These are phyloP conservation scores for Pseudofabraea citricarpa DNA, from an alignment of 2,329 filamentous ascomycete species.

Conservation along the genomic window DNA sequence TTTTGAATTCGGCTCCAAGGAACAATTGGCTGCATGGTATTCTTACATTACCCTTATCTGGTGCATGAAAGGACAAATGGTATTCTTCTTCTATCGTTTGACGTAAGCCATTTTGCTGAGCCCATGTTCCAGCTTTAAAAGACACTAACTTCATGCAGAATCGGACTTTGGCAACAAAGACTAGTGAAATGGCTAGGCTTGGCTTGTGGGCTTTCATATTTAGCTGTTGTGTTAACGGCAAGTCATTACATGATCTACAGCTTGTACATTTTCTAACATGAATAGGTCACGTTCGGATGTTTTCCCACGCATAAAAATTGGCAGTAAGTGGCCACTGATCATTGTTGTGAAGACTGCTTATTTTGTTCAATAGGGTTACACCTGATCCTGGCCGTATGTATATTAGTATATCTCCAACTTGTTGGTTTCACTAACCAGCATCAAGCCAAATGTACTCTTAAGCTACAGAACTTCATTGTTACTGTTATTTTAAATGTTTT, in stretches of 20 bases:
- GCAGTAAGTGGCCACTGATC: slow-evolving; percentile 3
- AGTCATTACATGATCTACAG: neutral
- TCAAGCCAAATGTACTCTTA: slow-evolving; percentile 9
- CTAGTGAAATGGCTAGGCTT: slow-evolving; percentile 22
- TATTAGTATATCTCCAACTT: no score
- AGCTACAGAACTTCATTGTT: slow-evolving; percentile 11
- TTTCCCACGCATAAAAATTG: slow-evolving; percentile 11
- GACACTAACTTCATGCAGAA: slow-evolving; percentile 11
- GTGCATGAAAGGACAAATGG: slow-evolving; percentile 27
- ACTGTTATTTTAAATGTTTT: slow-evolving; percentile 12
- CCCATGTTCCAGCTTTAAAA: neutral
- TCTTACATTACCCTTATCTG: slow-evolving; percentile 33
- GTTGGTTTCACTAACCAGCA: no score
- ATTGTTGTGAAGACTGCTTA: neutral
- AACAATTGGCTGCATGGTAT: slow-evolving; percentile 33
- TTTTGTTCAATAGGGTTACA: slow-evolving; percentile 3
- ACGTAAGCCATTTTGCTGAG: neutral
- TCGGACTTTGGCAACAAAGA: slow-evolving; percentile 26
- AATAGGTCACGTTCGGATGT: slow-evolving; percentile 10
- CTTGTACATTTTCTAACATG: neutral
- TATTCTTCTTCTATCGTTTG: slow-evolving; percentile 27
- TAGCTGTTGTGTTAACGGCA: slow-evolving; percentile 8
- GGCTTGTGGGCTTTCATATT: slow-evolving; percentile 8
- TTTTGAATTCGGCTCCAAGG: slow-evolving; percentile 8
- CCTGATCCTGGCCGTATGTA: slow-evolving; percentile 10